Percentiles rank a stretch among this genome's conserved stretches.
Evolutionary conservation across 2,329 filamentous ascomycete genomes (phyloP).

Genomic region (Exophiala calicioides): DNA sequence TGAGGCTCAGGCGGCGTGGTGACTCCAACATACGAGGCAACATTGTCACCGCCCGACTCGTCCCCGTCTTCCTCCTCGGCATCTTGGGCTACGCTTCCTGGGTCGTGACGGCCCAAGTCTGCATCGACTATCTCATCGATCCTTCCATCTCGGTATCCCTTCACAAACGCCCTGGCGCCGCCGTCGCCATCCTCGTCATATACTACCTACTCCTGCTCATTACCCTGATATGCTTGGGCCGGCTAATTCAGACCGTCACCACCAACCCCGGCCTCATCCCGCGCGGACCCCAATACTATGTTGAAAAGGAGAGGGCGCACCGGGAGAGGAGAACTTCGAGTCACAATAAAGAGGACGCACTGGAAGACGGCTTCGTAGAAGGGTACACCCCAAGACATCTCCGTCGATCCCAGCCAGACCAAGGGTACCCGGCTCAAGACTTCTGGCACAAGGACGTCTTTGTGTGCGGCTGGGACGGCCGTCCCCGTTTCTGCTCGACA

Average conservation of each 20-base stretch:
- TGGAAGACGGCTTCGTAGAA: constrained; percentile 16
- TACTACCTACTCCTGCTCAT: constrained; percentile 72
- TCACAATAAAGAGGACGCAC: constrained; percentile 23
- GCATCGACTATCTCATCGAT: constrained; percentile 69
- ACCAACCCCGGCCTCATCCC: constrained; percentile 73
- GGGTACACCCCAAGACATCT: constrained; percentile 15
- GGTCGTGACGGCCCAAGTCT: constrained; percentile 66
- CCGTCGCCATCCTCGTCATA: constrained; percentile 68
- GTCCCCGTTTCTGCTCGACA: constrained; percentile 81
- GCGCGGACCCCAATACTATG: constrained; percentile 52
- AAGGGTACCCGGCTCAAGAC: constrained; percentile 31
- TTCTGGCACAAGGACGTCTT: constrained; percentile 69
- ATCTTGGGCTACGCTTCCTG: constrained; percentile 71
- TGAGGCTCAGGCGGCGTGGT: constrained; percentile 18
- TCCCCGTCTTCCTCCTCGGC: constrained; percentile 69
- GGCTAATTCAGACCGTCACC: constrained; percentile 68
- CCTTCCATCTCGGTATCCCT: constrained; percentile 42
- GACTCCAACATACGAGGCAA: constrained; percentile 40
- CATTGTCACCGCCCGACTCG: constrained; percentile 62
- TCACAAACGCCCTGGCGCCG: constrained; percentile 56
- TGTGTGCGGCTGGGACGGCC: constrained; percentile 77
- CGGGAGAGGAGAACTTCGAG: constrained; percentile 19
- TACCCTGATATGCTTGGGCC: constrained; percentile 67
- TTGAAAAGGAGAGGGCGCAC: constrained; percentile 32
- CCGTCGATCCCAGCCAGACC: constrained; percentile 29